These are phyloP conservation scores for Aspergillus sergii DNA, from an alignment of 2,329 filamentous ascomycete genomes.

Conservation along the genomic window DNA sequence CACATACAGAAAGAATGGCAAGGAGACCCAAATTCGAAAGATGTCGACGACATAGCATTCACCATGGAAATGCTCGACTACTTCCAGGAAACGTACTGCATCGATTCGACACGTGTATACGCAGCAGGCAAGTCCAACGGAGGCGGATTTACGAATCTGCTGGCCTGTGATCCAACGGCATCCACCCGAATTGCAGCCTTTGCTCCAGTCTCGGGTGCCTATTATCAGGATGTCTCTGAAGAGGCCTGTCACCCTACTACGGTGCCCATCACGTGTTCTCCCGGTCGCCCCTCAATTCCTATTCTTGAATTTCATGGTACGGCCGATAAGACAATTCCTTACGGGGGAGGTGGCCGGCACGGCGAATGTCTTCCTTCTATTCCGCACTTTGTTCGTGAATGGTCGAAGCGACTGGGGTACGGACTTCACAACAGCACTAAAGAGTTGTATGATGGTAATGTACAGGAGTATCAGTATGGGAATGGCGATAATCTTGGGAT, in stretches of 20 bases:
- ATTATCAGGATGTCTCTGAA: slow-evolving; percentile 37
- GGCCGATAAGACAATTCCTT: slow-evolving; percentile 39
- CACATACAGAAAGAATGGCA: slow-evolving; percentile 38
- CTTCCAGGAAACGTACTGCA: slow-evolving; percentile 47
- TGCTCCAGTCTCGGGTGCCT: slow-evolving; percentile 51
- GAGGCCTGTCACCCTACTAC: slow-evolving; percentile 18
- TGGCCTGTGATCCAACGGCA: slow-evolving; percentile 50
- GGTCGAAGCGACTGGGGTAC: slow-evolving; percentile 30
- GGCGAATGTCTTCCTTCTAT: slow-evolving; percentile 25
- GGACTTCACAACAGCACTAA: slow-evolving; percentile 9
- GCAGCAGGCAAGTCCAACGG: slow-evolving; percentile 58
- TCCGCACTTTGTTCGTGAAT: slow-evolving; percentile 22
- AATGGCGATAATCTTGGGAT: slow-evolving; percentile 2
- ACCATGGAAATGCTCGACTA: slow-evolving; percentile 46
- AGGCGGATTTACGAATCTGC: slow-evolving; percentile 52
- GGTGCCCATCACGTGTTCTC: slow-evolving; percentile 30
- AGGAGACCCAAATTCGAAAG: slow-evolving; percentile 44
- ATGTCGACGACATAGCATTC: slow-evolving; percentile 50
- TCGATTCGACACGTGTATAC: slow-evolving; percentile 50
- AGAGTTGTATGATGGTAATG: slow-evolving; percentile 4
- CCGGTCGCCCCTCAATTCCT: slow-evolving; percentile 34
- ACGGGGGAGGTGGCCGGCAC: slow-evolving; percentile 35
- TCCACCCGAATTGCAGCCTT: slow-evolving; percentile 53
- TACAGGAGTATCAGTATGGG: slow-evolving; percentile 13
- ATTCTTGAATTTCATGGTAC: slow-evolving; percentile 29